A percentile compares a stretch with the other conserved stretches of the same genome.
These are phyloP conservation scores for Saccharomycopsis hybrid DNA, from an alignment of 1,139 yeast genomes.

Conservation along the genomic window DNA sequence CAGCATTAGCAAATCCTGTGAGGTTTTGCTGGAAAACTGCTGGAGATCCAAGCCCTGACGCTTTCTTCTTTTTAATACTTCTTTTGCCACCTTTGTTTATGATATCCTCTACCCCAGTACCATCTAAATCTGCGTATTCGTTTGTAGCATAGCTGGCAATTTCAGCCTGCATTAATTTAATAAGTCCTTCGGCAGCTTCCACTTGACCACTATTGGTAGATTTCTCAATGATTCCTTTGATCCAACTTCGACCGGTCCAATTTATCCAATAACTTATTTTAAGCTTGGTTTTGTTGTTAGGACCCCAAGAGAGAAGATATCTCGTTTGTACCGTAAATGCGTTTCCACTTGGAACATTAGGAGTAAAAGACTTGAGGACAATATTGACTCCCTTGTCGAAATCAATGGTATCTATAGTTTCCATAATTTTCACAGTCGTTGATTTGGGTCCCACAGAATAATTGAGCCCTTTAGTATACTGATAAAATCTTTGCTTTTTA, in stretches of 20 bases:
- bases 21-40: slow-evolving; percentile 10
- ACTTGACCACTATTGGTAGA: slow-evolving; percentile 91
- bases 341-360: slow-evolving; percentile 92
- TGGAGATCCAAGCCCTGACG: slow-evolving; percentile 17
- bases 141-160: too few species aligned
- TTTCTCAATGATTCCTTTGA: slow-evolving; percentile 85
- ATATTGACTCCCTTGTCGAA: slow-evolving; percentile 51
- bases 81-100: neutral
- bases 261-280: slow-evolving; percentile 62
- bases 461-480: slow-evolving; percentile 71
- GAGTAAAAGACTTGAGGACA: slow-evolving; percentile 68
- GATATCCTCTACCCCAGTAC: neutral
- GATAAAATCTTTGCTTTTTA: slow-evolving; percentile 47
- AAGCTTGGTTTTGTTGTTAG: slow-evolving; percentile 55
- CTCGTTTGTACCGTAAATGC: slow-evolving; percentile 70
- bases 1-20: too few species aligned
- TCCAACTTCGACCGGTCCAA: slow-evolving; percentile 94
- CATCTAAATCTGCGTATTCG: neutral
- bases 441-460: slow-evolving; percentile 93
- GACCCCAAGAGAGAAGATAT: slow-evolving; percentile 69
- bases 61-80: slow-evolving; percentile 1
- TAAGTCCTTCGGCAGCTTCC: slow-evolving; percentile 34
- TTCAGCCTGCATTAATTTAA: slow-evolving; percentile 4
- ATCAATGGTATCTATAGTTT: slow-evolving; percentile 56
- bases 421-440: slow-evolving; percentile 73